phyloP scores from a whole-genome alignment of 2,329 filamentous ascomycete species.

The Penicillium palitans region DNA sequence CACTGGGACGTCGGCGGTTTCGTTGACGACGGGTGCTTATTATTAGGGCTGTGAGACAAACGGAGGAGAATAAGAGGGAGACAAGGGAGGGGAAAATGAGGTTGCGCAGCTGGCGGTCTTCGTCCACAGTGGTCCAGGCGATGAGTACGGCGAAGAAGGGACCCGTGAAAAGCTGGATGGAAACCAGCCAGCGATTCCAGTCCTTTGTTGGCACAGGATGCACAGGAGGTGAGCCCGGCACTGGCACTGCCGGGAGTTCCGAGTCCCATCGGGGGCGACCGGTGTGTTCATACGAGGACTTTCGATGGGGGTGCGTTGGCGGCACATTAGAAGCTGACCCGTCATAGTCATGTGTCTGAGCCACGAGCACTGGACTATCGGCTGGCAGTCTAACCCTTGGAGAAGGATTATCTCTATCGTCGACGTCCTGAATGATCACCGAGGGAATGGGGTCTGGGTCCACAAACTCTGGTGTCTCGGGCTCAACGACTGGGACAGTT shows the following conservation, averaged over 20 bases:
- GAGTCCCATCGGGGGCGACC: slow-evolving; percentile 39
- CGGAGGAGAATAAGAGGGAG: slow-evolving; percentile 67
- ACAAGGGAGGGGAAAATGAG: slow-evolving; percentile 61
- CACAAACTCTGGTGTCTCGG: slow-evolving; percentile 54
- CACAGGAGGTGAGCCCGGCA: slow-evolving; percentile 14
- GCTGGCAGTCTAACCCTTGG: slow-evolving; percentile 38
- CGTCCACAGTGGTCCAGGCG: slow-evolving; percentile 61
- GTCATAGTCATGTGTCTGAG: slow-evolving; percentile 17
- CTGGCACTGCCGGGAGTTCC: slow-evolving; percentile 38
- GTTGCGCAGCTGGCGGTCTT: slow-evolving; percentile 52
- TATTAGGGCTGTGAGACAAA: slow-evolving; percentile 67
- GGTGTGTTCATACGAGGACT: slow-evolving; percentile 18
- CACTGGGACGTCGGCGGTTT: slow-evolving; percentile 21
- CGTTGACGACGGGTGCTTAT: slow-evolving; percentile 59
- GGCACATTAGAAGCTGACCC: slow-evolving; percentile 10
- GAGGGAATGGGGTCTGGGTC: slow-evolving; percentile 39
- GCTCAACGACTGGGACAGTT: slow-evolving; percentile 87
- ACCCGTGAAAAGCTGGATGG: slow-evolving; percentile 80
- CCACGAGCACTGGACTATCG: slow-evolving; percentile 37
- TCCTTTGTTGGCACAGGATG: slow-evolving; percentile 42
- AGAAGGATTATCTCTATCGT: slow-evolving; percentile 16
- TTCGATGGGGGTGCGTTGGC: slow-evolving; percentile 15
- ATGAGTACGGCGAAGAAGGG: slow-evolving; percentile 80
- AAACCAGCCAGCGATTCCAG: slow-evolving; percentile 91
- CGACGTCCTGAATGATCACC: slow-evolving; percentile 26